Evolutionary conservation across 1,139 yeast genomes (phyloP).

Genomic region (Magnusiomyces magnusii): DNA sequence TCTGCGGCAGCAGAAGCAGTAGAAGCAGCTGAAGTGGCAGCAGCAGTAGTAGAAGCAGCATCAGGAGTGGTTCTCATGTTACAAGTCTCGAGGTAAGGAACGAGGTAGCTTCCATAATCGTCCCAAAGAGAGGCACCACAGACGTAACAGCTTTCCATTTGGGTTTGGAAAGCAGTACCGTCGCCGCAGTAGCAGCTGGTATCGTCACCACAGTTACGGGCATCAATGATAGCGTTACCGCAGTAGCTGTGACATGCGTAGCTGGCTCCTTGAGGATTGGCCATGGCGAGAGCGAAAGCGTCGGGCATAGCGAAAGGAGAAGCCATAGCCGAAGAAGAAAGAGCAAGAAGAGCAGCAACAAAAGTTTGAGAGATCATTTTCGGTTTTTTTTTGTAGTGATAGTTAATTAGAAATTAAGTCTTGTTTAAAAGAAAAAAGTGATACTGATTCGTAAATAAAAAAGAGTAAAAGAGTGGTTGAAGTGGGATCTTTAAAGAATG

Average conservation of each 20-base stretch:
- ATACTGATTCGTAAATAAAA: no score
- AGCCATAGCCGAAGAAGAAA: constrained; percentile 1
- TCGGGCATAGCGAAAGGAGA: constrained; percentile 15
- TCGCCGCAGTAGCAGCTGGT: constrained; percentile 10
- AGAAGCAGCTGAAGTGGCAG: background rate
- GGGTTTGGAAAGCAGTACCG: constrained; percentile 6
- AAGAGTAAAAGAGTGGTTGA: background rate
- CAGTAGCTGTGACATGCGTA: constrained; percentile 13
- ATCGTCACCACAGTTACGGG: constrained; percentile 11
- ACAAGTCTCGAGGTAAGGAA: constrained; percentile 11
- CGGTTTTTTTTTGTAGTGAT: no score
- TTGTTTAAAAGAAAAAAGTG: no score
- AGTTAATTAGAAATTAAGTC: background rate
- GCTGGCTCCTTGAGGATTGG: constrained; percentile 16
- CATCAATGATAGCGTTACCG: constrained; percentile 13
- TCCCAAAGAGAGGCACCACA: constrained; percentile 14
- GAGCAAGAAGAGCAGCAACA: background rate
- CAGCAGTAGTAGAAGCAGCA: constrained; percentile 1
- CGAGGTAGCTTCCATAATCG: constrained; percentile 12
- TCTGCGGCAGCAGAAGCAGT: background rate
- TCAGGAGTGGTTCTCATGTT: constrained; percentile 1
- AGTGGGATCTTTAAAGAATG: no score
- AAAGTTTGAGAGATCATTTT: background rate
- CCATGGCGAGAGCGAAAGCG: constrained; percentile 16
- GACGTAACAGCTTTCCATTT: constrained; percentile 11